A percentile compares a stretch with the other conserved stretches of the same genome.
Evolutionary conservation across 2,329 filamentous ascomycete genomes (phyloP).

Genomic region (Clonostachys sp.): DNA sequence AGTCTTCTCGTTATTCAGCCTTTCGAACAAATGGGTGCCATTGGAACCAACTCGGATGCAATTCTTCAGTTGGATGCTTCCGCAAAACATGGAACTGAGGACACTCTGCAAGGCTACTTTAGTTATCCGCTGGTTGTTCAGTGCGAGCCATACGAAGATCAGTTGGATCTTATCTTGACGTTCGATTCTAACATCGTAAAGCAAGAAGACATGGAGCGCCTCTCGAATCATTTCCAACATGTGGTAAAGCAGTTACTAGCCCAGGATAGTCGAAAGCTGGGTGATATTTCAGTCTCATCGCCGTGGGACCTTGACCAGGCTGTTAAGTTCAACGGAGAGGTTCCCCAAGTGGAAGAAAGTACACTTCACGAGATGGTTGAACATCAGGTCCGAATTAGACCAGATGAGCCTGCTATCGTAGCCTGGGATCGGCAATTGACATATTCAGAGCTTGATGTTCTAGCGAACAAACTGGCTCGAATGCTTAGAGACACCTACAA

Average conservation of each 20-base stretch:
- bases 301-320: conserved; percentile 2
- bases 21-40: neutral
- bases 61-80: neutral
- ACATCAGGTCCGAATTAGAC: conserved; percentile 4
- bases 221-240: conserved; percentile 8
- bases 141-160: neutral
- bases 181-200: conserved; percentile 1
- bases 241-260: conserved; percentile 8
- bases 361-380: neutral
- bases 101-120: conserved; percentile 2
- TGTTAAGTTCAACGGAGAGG: neutral
- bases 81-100: neutral
- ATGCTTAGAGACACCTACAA: neutral
- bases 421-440: conserved; percentile 31
- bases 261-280: neutral
- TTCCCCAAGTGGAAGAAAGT: neutral
- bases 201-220: neutral
- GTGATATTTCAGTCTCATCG: neutral
- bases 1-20: conserved; percentile 9
- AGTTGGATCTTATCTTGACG: conserved; percentile 2
- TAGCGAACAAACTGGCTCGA: neutral
- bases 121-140: conserved; percentile 1
- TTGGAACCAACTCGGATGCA: neutral
- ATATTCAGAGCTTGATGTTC: conserved; percentile 1
- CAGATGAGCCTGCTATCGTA: conserved; percentile 23